Evolutionary conservation across 1,284 basidiomycete genomes (phyloP), one percentile per base, ranked within the genome.

Genomic region (Ustilago cynodontis): DNA sequence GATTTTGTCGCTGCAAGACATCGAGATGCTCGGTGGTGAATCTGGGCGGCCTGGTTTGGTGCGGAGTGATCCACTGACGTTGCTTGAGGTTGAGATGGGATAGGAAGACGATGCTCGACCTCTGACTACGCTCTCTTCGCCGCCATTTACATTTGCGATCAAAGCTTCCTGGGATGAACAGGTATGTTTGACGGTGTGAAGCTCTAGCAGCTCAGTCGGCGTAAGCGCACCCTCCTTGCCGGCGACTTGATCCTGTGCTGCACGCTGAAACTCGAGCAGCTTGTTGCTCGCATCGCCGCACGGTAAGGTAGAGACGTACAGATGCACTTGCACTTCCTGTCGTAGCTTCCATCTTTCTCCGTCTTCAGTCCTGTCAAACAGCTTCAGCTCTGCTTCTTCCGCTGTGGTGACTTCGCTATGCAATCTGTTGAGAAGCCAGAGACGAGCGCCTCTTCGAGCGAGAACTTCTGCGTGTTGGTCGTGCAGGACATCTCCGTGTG

Each of bases 391-490:
- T 0, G 14, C 43, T 3, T 11, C 59, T 2, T 3, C 29, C 1
- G 5, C 24, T 13, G 24, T 11, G 2, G 18, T 35, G 28, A 43
- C 47, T 29, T 54, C 90, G 86, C 56, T 14, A 39, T 61, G 49
- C 8, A 92, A 88, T 84, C 95, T 92, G 57, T 91, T 89, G 28
- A 94, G 85, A 51, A 95, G 87, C 93, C 93, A 98, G n/a, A 91
- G 89, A 39, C 92, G 84, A 1, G 92, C 91, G 2, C 92, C 92
- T 20, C 95, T 89, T 29, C 93, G 89, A 0, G 94, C 93, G 16
- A 97, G 88, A 18, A 96, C 89, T 86, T 98, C 95, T 3, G 95
- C 95, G 85, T 98, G 95, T 54, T 90, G 91, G 82, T 98, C 95
- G 82, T 96, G 94, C 28, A 98, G 75, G 1, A 91, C 89, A 80